phyloP scores from a whole-genome alignment of 139 green algal genomes.

The Tetraselmis chui region DNA sequence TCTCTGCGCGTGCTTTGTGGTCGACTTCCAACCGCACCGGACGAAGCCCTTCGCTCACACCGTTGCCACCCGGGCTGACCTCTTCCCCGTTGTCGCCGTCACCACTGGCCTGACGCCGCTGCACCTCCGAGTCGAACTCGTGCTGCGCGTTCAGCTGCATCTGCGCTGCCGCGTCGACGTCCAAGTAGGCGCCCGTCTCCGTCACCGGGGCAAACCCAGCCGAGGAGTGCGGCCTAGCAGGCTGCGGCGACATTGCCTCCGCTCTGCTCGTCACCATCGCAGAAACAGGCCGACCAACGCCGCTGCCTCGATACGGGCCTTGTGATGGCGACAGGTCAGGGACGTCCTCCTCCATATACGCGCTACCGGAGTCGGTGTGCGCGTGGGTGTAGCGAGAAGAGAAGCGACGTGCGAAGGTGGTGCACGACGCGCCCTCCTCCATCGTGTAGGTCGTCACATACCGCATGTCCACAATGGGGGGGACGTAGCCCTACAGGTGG shows the following conservation, averaged over 20 bases:
- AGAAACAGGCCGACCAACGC: constrained; percentile 12
- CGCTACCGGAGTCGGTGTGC: constrained; percentile 1
- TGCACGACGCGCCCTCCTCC: constrained; percentile 17
- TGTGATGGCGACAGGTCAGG: constrained; percentile 22
- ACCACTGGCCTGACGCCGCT: neutral
- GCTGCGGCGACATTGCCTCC: neutral
- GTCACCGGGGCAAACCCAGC: neutral
- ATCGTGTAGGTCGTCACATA: constrained; percentile 25
- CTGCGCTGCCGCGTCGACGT: neutral
- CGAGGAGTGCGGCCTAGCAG: neutral
- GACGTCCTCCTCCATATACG: neutral
- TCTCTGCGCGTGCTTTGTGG: constrained; percentile 9
- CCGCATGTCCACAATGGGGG: constrained; percentile 19
- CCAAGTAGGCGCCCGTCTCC: neutral
- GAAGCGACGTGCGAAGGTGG: constrained; percentile 13
- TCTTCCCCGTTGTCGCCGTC: neutral
- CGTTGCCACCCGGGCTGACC: neutral
- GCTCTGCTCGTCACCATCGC: neutral
- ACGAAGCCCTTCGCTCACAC: neutral
- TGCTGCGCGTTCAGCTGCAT: neutral
- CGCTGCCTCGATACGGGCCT: constrained; percentile 30
- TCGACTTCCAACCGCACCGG: constrained; percentile 20
- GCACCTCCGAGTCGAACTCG: neutral
- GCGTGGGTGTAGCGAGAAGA: constrained; percentile 26
- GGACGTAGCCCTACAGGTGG: constrained; percentile 15